Conservation (phyloP, 2,329 filamentous ascomycete species). For the Penicillium griseofulvum region DNA sequence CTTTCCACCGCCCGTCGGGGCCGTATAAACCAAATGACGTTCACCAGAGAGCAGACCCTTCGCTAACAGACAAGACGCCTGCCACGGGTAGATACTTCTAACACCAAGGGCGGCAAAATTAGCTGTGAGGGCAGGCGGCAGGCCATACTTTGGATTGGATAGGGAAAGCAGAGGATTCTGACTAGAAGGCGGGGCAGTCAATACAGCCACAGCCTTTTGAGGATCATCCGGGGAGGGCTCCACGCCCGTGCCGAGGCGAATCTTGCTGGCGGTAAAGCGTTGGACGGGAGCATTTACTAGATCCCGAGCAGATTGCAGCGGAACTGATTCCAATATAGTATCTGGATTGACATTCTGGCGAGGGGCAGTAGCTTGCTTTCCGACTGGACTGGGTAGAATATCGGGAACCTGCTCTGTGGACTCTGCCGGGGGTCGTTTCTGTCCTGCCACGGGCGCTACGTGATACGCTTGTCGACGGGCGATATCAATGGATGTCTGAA, state of each 20-base stretch:
- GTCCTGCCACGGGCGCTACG: slow-evolving; percentile 46
- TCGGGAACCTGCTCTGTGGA: slow-evolving; percentile 12
- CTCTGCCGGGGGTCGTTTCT: slow-evolving; percentile 44
- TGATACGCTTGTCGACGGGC: slow-evolving; percentile 42
- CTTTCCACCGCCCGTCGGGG: slow-evolving; percentile 75
- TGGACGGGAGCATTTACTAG: slow-evolving; percentile 24
- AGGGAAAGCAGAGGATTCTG: slow-evolving; percentile 56
- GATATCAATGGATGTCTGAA: slow-evolving; percentile 49
- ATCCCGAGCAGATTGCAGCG: slow-evolving; percentile 30
- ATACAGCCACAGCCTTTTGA: slow-evolving; percentile 49
- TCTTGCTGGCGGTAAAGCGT: slow-evolving; percentile 43
- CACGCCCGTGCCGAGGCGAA: slow-evolving; percentile 27
- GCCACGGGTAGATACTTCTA: slow-evolving; percentile 73
- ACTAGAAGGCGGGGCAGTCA: slow-evolving; percentile 35
- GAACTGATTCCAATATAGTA: slow-evolving; percentile 13
- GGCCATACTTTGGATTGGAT: slow-evolving; percentile 60
- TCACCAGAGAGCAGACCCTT: slow-evolving; percentile 64
- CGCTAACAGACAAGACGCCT: slow-evolving; percentile 69
- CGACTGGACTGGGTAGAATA: not conserved
- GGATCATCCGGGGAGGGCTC: slow-evolving; percentile 12
- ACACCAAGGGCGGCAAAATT: slow-evolving; percentile 70
- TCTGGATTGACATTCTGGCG: slow-evolving; percentile 10
- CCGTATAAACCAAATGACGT: slow-evolving; percentile 73
- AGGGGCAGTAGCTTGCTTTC: slow-evolving; percentile 8
- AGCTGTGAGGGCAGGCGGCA: slow-evolving; percentile 59